A percentile compares a stretch with the other conserved stretches of the same genome.
These are phyloP conservation scores for Fusarium sp. DNA, from an alignment of 2,329 filamentous ascomycete genomes.

Conservation along the genomic window DNA sequence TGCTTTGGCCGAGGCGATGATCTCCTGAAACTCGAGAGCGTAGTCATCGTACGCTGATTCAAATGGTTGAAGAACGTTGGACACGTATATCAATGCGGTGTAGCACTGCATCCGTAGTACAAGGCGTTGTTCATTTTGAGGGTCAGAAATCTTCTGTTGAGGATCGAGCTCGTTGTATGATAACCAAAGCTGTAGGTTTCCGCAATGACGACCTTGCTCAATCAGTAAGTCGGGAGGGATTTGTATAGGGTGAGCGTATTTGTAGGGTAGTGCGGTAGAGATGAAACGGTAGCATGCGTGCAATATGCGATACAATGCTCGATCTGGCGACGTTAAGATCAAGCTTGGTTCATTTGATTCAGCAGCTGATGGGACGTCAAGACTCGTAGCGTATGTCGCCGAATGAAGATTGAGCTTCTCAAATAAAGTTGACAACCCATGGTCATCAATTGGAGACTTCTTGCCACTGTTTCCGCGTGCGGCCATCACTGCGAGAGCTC, in stretches of 20 bases:
- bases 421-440: not conserved
- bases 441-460: not conserved
- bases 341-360: not conserved
- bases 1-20: conserved; percentile 9
- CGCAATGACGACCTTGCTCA: conserved; percentile 15
- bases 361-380: not conserved
- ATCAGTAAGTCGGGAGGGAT: conserved; percentile 9
- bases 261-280: not conserved
- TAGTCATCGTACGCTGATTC: conserved; percentile 21
- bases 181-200: conserved; percentile 20
- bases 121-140: conserved; percentile 1
- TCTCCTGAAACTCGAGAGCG: conserved; percentile 24
- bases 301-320: not conserved
- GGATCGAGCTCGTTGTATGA: not conserved
- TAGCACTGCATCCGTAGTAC: conserved; percentile 31
- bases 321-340: not conserved
- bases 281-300: conserved; percentile 24
- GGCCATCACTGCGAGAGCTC: conserved; percentile 12
- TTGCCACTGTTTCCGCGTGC: rapidly evolving
- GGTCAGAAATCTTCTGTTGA: not conserved
- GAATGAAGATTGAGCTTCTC: conserved; percentile 30
- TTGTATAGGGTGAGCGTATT: not conserved
- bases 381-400: conserved; percentile 13
- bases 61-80: conserved; percentile 17
- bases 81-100: conserved; percentile 16